Conservation (phyloP, 768 basidiomycete genomes). For the Rhizopogon vinicolor region DNA sequence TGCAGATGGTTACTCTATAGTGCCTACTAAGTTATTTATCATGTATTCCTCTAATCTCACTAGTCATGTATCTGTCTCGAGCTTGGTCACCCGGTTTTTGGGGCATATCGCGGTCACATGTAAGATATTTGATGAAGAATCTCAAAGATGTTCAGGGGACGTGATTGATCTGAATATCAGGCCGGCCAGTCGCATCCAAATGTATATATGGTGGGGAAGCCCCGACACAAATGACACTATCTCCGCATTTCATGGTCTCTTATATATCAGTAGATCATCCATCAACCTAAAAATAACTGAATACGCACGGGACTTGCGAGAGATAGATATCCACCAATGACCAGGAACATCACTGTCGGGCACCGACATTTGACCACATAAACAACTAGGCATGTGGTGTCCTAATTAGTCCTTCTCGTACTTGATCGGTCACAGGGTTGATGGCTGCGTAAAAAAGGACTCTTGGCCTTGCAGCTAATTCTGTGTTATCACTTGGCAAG, state of each 20-base stretch:
- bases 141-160: neutral
- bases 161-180: neutral
- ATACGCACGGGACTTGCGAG: constrained; percentile 7
- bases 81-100: too few species aligned
- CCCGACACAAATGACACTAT: neutral
- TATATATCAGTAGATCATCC: constrained; percentile 1
- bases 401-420: neutral
- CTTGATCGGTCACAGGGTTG: neutral
- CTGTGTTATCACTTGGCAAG: neutral
- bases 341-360: neutral
- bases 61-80: neutral
- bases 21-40: constrained; percentile 17
- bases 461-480: neutral
- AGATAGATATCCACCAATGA: constrained; percentile 22
- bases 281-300: neutral
- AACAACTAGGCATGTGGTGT: neutral
- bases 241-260: constrained; percentile 1
- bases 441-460: neutral
- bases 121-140: neutral
- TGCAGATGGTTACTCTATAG: constrained; percentile 16
- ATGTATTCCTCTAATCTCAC: constrained; percentile 8
- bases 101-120: neutral
- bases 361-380: neutral
- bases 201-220: neutral
- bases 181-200: neutral